These are phyloP conservation scores for Lactifluus echinatus DNA, from an alignment of 768 basidiomycete genomes.

Conservation along the genomic window DNA sequence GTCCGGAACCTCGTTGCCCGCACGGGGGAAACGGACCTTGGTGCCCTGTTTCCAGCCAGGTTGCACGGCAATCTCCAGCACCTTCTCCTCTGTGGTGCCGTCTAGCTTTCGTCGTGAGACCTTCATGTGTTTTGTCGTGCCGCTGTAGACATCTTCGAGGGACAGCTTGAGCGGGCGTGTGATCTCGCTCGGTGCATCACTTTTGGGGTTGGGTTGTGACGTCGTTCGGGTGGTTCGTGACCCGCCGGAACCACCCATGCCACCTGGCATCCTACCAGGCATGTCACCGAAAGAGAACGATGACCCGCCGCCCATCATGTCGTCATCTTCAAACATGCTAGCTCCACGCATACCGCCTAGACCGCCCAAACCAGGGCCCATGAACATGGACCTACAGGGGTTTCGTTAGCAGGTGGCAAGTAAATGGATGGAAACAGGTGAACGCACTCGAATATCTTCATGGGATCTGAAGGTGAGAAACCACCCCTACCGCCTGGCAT, in stretches of 20 bases:
- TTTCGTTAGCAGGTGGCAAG: neutral
- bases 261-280: conserved; percentile 51
- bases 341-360: conserved; percentile 27
- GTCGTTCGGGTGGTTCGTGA: conserved; percentile 3
- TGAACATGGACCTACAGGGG: conserved; percentile 49
- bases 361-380: conserved; percentile 29
- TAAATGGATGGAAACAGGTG: neutral
- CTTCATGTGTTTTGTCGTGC: conserved; percentile 81
- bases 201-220: conserved; percentile 27
- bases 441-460: conserved; percentile 82
- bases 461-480: conserved; percentile 74
- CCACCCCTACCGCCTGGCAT: conserved; percentile 33
- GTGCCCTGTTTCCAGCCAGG: conserved; percentile 98
- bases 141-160: conserved; percentile 78
- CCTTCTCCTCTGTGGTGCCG: conserved; percentile 76
- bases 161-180: conserved; percentile 76
- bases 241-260: conserved; percentile 31
- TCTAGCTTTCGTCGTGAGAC: conserved; percentile 65
- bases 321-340: conserved; percentile 31
- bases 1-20: conserved; percentile 66
- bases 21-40: conserved; percentile 81
- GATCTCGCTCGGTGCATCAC: conserved; percentile 43
- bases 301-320: conserved; percentile 39
- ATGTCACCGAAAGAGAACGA: conserved; percentile 32
- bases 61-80: conserved; percentile 68